phyloP scores from a whole-genome alignment of 176 grass and related monocot genomes.

The Pharus latifolius region DNA sequence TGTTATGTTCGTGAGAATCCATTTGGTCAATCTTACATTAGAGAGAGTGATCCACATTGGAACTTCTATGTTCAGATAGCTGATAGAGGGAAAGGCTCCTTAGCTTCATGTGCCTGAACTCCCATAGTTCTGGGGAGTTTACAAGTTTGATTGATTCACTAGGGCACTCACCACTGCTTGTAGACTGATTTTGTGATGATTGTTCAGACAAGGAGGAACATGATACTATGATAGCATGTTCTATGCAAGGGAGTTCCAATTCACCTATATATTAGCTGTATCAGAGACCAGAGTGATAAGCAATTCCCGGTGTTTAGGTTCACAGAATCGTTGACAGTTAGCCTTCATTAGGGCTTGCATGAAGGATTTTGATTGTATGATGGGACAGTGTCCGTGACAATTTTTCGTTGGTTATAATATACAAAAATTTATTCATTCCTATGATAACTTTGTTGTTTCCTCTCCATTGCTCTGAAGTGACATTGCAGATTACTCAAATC shows the following conservation, averaged over 20 bases:
- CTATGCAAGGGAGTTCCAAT: no score
- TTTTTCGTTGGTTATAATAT: not conserved
- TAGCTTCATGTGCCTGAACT: conserved; percentile 28
- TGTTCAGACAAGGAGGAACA: not conserved
- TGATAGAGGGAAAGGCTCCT: conserved; percentile 14
- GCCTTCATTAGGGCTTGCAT: not conserved
- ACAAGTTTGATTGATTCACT: not conserved
- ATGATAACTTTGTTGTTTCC: no score
- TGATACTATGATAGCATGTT: not conserved
- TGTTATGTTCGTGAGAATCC: conserved; percentile 54
- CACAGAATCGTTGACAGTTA: not conserved
- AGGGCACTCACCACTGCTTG: not conserved
- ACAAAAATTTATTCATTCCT: not conserved
- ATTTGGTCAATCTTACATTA: conserved; percentile 77
- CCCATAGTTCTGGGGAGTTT: not conserved
- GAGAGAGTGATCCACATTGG: conserved; percentile 59
- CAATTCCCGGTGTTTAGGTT: not conserved
- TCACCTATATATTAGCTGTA: no score
- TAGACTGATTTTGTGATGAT: not conserved
- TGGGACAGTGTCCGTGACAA: no score
- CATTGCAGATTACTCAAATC: no score
- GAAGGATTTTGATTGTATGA: not conserved
- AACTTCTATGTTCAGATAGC: conserved; percentile 72
- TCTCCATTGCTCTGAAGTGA: no score
- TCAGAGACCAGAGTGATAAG: no score